Conservation (phyloP, 345 rosid genomes). For the Draba incana region DNA sequence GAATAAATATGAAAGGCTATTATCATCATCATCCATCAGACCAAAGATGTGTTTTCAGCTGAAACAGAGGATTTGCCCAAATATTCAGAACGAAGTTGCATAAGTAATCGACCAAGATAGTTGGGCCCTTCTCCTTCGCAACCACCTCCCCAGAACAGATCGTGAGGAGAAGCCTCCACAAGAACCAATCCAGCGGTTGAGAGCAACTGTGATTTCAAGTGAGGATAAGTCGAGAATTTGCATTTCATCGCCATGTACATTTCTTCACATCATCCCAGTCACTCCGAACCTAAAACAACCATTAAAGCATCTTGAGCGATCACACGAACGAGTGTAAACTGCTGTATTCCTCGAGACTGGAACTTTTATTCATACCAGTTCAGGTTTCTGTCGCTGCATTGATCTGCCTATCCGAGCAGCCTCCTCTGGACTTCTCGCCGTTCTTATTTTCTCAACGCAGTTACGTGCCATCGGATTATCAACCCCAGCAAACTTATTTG, state of each 20-base stretch:
- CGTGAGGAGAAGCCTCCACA: slow-evolving; percentile 93
- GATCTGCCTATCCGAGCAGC: slow-evolving; percentile 84
- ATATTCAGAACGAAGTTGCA: slow-evolving; percentile 88
- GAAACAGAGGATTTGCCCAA: slow-evolving; percentile 60
- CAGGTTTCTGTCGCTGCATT: slow-evolving; percentile 60
- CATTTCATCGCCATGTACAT: slow-evolving; percentile 81
- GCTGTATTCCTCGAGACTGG: neutral
- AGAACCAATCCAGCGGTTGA: slow-evolving; percentile 79
- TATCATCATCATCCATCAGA: neutral
- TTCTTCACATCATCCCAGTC: slow-evolving; percentile 80
- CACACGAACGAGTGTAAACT: neutral
- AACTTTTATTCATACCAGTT: slow-evolving; percentile 55
- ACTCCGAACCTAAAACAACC: slow-evolving; percentile 60
- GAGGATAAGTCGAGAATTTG: slow-evolving; percentile 87
- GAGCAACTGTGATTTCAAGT: slow-evolving; percentile 74
- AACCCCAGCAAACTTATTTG: slow-evolving; percentile 63
- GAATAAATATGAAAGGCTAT: slow-evolving; percentile 3
- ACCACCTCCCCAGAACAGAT: slow-evolving; percentile 97
- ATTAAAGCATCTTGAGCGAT: neutral
- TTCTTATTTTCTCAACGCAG: slow-evolving; percentile 63
- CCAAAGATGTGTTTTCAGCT: slow-evolving; percentile 42
- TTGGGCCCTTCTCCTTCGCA: slow-evolving; percentile 94
- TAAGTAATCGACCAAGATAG: slow-evolving; percentile 83
- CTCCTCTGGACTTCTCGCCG: slow-evolving; percentile 85
- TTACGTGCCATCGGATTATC: slow-evolving; percentile 57